Conservation (phyloP, 495 filamentous ascomycete species). For the Haplographium delicatum region DNA sequence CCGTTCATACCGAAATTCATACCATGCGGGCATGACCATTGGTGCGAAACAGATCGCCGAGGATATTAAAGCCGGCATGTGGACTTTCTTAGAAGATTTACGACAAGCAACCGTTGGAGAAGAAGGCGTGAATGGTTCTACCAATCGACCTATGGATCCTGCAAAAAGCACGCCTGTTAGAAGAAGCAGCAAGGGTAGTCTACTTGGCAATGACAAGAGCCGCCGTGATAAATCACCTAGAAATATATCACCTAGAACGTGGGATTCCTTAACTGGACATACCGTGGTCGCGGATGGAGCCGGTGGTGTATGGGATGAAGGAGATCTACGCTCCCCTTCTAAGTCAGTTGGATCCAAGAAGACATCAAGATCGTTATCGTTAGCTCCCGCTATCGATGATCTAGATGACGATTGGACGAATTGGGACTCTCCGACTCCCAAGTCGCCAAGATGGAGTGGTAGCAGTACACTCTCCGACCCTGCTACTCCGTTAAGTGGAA, state of each 20-base stretch:
- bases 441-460: constrained; percentile 44
- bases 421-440: constrained; percentile 58
- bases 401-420: constrained; percentile 69
- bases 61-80: constrained; percentile 84
- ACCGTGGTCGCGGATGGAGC: constrained; percentile 34
- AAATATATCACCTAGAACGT: constrained; percentile 25
- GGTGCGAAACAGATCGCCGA: constrained; percentile 77
- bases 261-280: constrained; percentile 28
- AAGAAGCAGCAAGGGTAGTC: constrained; percentile 33
- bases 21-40: constrained; percentile 21
- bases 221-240: constrained; percentile 34
- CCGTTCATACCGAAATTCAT: constrained; percentile 20
- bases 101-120: constrained; percentile 93
- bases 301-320: constrained; percentile 15
- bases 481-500: constrained; percentile 42
- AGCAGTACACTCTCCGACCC: constrained; percentile 32
- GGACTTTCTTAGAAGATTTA: constrained; percentile 95
- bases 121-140: constrained; percentile 64
- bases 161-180: constrained; percentile 30
- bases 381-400: constrained; percentile 34
- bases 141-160: constrained; percentile 33
- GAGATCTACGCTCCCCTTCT: neutral
- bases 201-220: constrained; percentile 29
- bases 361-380: constrained; percentile 26
- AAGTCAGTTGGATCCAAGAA: constrained; percentile 1